Evolutionary conservation across 768 basidiomycete species (phyloP).

Genomic region (Pluteus cervinus): DNA sequence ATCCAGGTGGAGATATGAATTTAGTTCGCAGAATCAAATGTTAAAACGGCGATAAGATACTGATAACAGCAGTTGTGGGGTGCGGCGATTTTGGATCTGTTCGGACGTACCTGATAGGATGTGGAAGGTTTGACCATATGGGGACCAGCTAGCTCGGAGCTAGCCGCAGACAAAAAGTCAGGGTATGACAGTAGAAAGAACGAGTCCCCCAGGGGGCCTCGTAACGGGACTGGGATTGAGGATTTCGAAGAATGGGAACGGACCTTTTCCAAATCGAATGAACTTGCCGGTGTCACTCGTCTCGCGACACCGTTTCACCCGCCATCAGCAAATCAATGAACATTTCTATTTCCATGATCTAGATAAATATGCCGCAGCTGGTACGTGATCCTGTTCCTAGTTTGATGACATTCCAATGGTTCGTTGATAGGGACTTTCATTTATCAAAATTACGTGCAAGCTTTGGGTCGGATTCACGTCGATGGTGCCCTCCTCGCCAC

Average conservation of each 20-base stretch:
- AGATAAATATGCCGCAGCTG: conserved; percentile 1
- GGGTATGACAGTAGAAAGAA: not conserved
- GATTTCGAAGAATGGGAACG: conserved; percentile 19
- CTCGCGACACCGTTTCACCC: conserved; percentile 8
- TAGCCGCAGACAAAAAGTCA: conserved; percentile 8
- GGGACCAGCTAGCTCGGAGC: too few species aligned
- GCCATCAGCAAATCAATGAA: conserved; percentile 3
- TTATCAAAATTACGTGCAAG: conserved; percentile 6
- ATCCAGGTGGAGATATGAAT: too few species aligned
- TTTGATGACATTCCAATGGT: not conserved
- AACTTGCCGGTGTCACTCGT: conserved; percentile 10
- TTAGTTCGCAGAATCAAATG: too few species aligned
- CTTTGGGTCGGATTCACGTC: not conserved
- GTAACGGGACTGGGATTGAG: conserved; percentile 15
- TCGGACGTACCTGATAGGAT: too few species aligned
- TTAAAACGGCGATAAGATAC: too few species aligned
- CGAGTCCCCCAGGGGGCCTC: not conserved
- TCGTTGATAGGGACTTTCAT: conserved; percentile 3
- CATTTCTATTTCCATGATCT: conserved; percentile 5
- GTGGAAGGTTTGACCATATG: too few species aligned
- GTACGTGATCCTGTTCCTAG: not conserved
- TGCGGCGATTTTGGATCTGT: too few species aligned
- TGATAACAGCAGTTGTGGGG: too few species aligned
- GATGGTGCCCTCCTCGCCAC: too few species aligned
- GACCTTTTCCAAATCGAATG: conserved; percentile 18